Percentiles rank a stretch among this genome's conserved stretches.
Conservation (phyloP, 192 early-diverging fungal species). For the Dissophora globulifera region DNA sequence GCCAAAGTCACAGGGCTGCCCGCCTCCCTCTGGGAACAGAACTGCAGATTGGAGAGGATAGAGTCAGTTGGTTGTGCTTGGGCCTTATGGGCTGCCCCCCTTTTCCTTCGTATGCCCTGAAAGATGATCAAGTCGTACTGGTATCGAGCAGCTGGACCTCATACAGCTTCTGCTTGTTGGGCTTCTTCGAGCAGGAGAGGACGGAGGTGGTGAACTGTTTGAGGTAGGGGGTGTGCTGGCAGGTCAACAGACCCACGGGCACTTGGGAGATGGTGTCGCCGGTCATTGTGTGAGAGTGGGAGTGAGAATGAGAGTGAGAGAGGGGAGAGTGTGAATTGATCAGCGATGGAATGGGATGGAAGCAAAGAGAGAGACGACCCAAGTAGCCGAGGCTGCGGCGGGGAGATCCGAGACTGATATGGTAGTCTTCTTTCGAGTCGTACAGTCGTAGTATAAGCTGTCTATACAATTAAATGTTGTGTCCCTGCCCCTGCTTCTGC, state of each 20-base stretch:
- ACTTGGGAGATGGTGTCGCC: slow-evolving; percentile 28
- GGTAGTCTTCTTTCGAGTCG: too few species aligned
- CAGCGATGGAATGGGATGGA: neutral
- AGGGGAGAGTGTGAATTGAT: neutral
- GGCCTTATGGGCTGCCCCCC: too few species aligned
- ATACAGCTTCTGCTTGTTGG: slow-evolving; percentile 68
- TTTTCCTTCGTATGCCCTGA: too few species aligned
- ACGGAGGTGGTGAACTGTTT: slow-evolving; percentile 57
- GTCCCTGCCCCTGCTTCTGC: too few species aligned
- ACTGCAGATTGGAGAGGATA: slow-evolving; percentile 50
- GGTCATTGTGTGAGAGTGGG: too few species aligned
- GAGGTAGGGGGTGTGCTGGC: slow-evolving; percentile 67
- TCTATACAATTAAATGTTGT: too few species aligned
- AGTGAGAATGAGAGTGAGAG: too few species aligned
- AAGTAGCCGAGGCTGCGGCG: too few species aligned
- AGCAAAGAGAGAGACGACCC: neutral
- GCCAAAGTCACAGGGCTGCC: slow-evolving; percentile 76
- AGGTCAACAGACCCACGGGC: slow-evolving; percentile 68
- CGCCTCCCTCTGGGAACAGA: slow-evolving; percentile 83
- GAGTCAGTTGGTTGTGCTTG: neutral
- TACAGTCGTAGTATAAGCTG: too few species aligned
- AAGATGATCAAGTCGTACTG: too few species aligned
- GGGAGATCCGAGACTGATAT: too few species aligned
- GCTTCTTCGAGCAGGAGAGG: slow-evolving; percentile 61
- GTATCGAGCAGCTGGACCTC: slow-evolving; percentile 71